Evolutionary conservation across 805 yeast genomes (phyloP).

Genomic region (Gaillardinia entomophila): DNA sequence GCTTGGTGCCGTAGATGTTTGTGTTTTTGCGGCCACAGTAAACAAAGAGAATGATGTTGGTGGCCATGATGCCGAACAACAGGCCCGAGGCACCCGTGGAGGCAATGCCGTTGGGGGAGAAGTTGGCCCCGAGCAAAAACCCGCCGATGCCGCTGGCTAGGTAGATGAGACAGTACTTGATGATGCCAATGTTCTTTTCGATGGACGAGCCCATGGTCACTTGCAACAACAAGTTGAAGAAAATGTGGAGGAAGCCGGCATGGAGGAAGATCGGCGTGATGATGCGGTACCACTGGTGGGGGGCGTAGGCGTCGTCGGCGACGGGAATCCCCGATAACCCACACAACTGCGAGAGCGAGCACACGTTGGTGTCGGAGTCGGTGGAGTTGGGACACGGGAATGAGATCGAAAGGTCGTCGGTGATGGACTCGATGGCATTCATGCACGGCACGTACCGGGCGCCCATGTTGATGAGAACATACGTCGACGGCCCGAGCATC

Average conservation of each 20-base stretch:
- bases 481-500: constrained; percentile 71
- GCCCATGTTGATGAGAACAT: constrained; percentile 62
- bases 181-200: constrained; percentile 51
- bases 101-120: constrained; percentile 60
- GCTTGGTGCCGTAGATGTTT: constrained; percentile 39
- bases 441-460: constrained; percentile 69
- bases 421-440: constrained; percentile 45
- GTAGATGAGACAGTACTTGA: constrained; percentile 51
- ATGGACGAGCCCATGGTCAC: constrained; percentile 54
- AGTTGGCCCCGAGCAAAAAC: constrained; percentile 63
- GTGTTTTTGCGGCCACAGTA: constrained; percentile 46
- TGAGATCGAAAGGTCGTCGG: constrained; percentile 37
- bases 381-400: constrained; percentile 75
- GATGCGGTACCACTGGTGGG: constrained; percentile 66
- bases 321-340: constrained; percentile 47
- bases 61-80: constrained; percentile 61
- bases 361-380: constrained; percentile 45
- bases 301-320: constrained; percentile 29
- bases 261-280: constrained; percentile 68
- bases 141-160: constrained; percentile 61
- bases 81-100: constrained; percentile 71
- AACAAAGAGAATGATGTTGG: constrained; percentile 51
- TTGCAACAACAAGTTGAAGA: constrained; percentile 58
- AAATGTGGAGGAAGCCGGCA: constrained; percentile 67
- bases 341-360: constrained; percentile 53